Evolutionary conservation across 2,329 filamentous ascomycete genomes (phyloP), one percentile per base, ranked within the genome.

Genomic region (Beauveria sp.): DNA sequence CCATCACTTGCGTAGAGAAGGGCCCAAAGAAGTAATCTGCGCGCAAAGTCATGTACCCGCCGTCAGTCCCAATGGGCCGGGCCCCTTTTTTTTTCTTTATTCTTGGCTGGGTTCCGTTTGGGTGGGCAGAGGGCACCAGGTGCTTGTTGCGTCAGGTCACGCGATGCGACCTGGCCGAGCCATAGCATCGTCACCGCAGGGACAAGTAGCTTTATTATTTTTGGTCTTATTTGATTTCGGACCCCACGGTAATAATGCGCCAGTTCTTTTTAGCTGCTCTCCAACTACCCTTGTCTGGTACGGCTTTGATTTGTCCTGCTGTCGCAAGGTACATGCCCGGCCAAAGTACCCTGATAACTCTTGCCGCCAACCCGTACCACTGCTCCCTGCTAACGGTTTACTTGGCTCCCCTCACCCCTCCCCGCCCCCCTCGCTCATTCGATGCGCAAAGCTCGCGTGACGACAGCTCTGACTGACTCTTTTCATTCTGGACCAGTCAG

Each of bases 71-170:
- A 38, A 38, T 38, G 34, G 34, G 34, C 5, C 34, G 34, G 12
- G 34, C 56, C 56, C 56, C 38, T 51, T 46, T 51, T 46, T 51
- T 51, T 34, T 16, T 22, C 18, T 16, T 22, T n/a, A 7, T 43
- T 16, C 28, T 10, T 56, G 53, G 46, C 20, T 30, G 28, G 16
- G 16, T 14, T 46, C 56, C 56, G 47, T 58, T 51, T 58, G 46
- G 55, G n/a, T 20, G 26, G 43, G 22, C 34, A n/a, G 18, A n/a
- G 16, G 6, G 20, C 14, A 24, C 26, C 49, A 52, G 60, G 51
- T 50, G 57, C 55, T 60, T 60, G 42, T 62, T 66, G 65, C 62
- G 63, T 61, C 63, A 67, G 64, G 66, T 67, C 66, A 67, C 66
- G 65, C 66, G 66, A 66, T 67, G 55, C 22, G 51, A 60, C 58